Conservation (phyloP, 2,329 filamentous ascomycete genomes). For the Cordyceps farinosa region DNA sequence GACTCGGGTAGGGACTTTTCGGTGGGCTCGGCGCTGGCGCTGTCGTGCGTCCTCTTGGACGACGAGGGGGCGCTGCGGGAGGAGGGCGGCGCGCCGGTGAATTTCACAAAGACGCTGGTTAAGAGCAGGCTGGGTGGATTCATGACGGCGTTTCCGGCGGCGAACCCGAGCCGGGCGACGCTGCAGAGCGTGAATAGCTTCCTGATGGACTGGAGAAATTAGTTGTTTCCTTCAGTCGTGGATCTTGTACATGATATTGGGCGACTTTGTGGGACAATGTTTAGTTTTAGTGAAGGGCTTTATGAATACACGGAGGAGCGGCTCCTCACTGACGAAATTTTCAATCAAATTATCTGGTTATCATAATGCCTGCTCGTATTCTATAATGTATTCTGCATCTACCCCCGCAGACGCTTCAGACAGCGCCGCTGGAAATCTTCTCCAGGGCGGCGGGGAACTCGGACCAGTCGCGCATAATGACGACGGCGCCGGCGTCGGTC, state of each 20-base stretch:
- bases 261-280: no score
- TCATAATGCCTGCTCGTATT: conserved; percentile 1
- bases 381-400: not conserved
- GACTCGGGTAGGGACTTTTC: conserved; percentile 76
- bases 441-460: conserved; percentile 49
- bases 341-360: not conserved
- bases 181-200: conserved; percentile 90
- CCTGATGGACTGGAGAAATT: conserved; percentile 60
- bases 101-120: conserved; percentile 71
- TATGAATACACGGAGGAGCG: not conserved
- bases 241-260: no score
- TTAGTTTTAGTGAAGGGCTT: no score
- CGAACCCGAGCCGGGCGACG: conserved; percentile 79
- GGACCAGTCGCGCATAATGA: conserved; percentile 59
- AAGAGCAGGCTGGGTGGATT: conserved; percentile 77
- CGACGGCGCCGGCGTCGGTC: conserved; percentile 56
- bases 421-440: conserved; percentile 42
- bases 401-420: conserved; percentile 20
- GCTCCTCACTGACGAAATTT: no score
- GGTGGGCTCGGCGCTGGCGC: conserved; percentile 70
- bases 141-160: conserved; percentile 71
- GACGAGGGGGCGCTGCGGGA: conserved; percentile 51
- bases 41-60: conserved; percentile 71
- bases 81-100: conserved; percentile 23
- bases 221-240: conserved; percentile 6